Base-by-base conservation (phyloP, 2,329 filamentous ascomycete species). In the Fusarium miscanthi region DNA sequence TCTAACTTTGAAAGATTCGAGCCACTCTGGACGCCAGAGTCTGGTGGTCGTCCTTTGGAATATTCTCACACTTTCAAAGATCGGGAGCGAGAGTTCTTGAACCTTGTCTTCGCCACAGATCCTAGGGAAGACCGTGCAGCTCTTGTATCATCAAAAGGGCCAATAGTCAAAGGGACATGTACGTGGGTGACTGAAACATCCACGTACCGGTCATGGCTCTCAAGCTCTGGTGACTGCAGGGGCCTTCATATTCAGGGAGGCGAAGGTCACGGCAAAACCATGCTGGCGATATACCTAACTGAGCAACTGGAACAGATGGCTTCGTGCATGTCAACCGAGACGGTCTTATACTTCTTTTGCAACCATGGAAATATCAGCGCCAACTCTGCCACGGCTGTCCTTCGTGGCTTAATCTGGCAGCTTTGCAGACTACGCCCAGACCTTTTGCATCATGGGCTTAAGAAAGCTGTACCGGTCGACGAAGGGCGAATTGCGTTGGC, bases 341-440 rank as follows among this genome's bases (percentile, higher is more conserved):
- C 37, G 5, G 37, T 71, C 1, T 23, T 63, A n/a, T 72, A 72
- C 43, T 72, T 68, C 27, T 71, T 71, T 21, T 72, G 69, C 25
- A 54, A 31, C 35, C 27, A 59, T 13, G 59, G 68, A 19, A 46
- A 68, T 9, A 52, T 59, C 31, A 51, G 35, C 12, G 14, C 45
- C 23, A 71, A 67, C 14, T 63, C 63, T 8, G 43, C 63, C 14
- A 35, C 45, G 3, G 35, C 43, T 12, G 27, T 72, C 12, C 42
- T 72, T 11, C 35, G 68, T 9, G 67, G 69, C 3, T 23, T 68
- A 1, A 38, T 71, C 12, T 71, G 58, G 56, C 69, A 71, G 30
- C 38, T 72, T 27, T 63, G 57, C 40, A 53, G 23, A 40, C 30
- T 62, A 30, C 51, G 35, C 7, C 62, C 63, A 2, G 3, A 19